These are phyloP conservation scores for Globisporangium takayamanum DNA, from an alignment of 352 stramenopile genomes.

Conservation along the genomic window DNA sequence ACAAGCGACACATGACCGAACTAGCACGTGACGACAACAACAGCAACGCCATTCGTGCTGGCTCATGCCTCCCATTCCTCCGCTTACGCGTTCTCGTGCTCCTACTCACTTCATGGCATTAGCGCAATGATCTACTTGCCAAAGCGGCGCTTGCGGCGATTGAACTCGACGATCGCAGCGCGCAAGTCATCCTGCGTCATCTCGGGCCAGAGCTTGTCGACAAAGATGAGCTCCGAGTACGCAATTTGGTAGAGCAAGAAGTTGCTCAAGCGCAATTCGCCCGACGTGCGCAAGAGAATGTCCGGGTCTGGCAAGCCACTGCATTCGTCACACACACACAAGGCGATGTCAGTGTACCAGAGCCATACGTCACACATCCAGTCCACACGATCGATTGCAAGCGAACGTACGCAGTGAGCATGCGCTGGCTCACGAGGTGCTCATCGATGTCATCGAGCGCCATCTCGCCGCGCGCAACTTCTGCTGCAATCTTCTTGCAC, in stretches of 20 bases:
- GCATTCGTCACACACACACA: not conserved
- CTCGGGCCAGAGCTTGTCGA: conserved; percentile 95
- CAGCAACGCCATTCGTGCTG: too few relatives aligned
- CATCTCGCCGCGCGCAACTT: conserved; percentile 68
- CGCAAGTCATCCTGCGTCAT: conserved; percentile 81
- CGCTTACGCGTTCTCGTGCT: too few relatives aligned
- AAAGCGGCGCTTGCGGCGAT: conserved; percentile 82
- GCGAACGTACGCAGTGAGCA: conserved; percentile 72
- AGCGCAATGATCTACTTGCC: conserved; percentile 53
- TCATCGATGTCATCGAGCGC: conserved; percentile 76
- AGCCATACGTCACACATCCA: conserved; percentile 1
- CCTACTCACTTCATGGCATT: too few relatives aligned
- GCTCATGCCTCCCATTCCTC: too few relatives aligned
- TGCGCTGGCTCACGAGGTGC: conserved; percentile 51
- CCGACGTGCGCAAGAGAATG: conserved; percentile 93
- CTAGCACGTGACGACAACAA: too few relatives aligned
- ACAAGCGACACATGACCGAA: not conserved
- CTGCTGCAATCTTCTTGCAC: conserved; percentile 81
- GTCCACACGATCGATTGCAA: not conserved
- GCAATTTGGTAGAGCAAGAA: conserved; percentile 95
- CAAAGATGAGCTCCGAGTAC: conserved; percentile 94
- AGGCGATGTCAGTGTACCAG: not conserved
- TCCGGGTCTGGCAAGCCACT: conserved; percentile 90
- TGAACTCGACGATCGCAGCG: conserved; percentile 80
- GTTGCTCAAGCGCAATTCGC: conserved; percentile 94